Evolutionary conservation across 768 basidiomycete species (phyloP).

Genomic region (Pholiota conissans): DNA sequence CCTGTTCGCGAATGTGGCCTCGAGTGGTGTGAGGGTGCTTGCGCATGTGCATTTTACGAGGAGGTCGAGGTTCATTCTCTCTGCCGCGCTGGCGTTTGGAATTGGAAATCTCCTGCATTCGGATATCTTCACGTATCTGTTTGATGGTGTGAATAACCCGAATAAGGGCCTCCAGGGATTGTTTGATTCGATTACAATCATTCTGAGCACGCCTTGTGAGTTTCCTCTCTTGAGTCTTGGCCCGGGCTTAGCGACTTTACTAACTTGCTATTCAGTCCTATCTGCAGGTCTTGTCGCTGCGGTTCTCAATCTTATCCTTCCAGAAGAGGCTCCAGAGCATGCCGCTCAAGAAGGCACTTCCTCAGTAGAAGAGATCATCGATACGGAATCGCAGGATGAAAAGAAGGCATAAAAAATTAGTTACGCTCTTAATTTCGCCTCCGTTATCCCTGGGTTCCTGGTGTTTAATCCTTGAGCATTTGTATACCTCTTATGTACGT

Average conservation of each 20-base stretch:
- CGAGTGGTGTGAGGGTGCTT: slow-evolving; percentile 72
- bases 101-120: slow-evolving; percentile 71
- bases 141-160: slow-evolving; percentile 56
- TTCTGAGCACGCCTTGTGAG: slow-evolving; percentile 82
- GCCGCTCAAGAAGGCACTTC: slow-evolving; percentile 13
- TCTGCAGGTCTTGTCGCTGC: slow-evolving; percentile 58
- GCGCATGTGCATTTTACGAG: slow-evolving; percentile 59
- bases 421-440: neutral
- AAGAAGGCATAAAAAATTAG: neutral
- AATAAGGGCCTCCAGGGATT: slow-evolving; percentile 63
- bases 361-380: slow-evolving; percentile 23
- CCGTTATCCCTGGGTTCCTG: neutral
- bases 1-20: slow-evolving; percentile 74
- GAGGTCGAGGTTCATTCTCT: slow-evolving; percentile 68
- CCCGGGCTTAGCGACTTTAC: neutral
- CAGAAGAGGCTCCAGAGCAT: slow-evolving; percentile 31
- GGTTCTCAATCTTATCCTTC: slow-evolving; percentile 58
- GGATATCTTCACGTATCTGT: slow-evolving; percentile 65
- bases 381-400: slow-evolving; percentile 28
- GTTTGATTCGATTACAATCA: slow-evolving; percentile 76
- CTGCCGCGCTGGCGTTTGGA: slow-evolving; percentile 68
- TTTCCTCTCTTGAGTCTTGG: slow-evolving; percentile 5
- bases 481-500: too few species aligned
- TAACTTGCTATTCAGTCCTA: slow-evolving; percentile 7
- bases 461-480: neutral